Evolutionary conservation across 1,284 basidiomycete species (phyloP).

Genomic region (Wallemia hederae): DNA sequence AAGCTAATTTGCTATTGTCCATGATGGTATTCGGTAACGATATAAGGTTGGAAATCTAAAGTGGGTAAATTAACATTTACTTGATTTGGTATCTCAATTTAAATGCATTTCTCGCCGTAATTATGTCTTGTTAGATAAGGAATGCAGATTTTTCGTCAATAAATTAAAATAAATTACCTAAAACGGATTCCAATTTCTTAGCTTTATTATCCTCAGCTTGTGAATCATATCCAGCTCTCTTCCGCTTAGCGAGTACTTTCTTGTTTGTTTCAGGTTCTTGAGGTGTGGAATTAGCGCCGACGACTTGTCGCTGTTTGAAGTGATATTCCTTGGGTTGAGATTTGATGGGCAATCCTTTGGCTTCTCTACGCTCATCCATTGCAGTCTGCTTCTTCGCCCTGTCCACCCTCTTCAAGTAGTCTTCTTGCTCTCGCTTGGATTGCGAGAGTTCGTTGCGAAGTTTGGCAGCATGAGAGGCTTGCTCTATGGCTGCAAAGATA

Average conservation of each 20-base stretch:
- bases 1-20: not conserved
- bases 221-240: not conserved
- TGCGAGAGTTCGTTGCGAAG: constrained; percentile 70
- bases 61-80: not conserved
- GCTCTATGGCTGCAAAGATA: not conserved
- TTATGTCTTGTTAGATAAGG: not conserved
- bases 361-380: not conserved
- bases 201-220: not conserved
- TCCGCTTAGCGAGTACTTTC: not conserved
- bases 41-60: too few relatives aligned
- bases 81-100: not conserved
- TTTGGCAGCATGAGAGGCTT: constrained; percentile 57
- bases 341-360: not conserved
- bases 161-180: constrained; percentile 1
- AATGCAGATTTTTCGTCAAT: not conserved
- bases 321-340: not conserved
- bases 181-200: not conserved
- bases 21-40: too few relatives aligned
- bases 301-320: not conserved
- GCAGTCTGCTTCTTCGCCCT: constrained; percentile 23
- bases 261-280: not conserved
- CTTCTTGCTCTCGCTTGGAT: constrained; percentile 60
- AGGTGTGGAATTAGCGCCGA: not conserved
- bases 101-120: not conserved
- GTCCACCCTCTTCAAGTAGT: constrained; percentile 85